Conservation (phyloP, 129 eudicot species). For the Apium graveolens region DNA sequence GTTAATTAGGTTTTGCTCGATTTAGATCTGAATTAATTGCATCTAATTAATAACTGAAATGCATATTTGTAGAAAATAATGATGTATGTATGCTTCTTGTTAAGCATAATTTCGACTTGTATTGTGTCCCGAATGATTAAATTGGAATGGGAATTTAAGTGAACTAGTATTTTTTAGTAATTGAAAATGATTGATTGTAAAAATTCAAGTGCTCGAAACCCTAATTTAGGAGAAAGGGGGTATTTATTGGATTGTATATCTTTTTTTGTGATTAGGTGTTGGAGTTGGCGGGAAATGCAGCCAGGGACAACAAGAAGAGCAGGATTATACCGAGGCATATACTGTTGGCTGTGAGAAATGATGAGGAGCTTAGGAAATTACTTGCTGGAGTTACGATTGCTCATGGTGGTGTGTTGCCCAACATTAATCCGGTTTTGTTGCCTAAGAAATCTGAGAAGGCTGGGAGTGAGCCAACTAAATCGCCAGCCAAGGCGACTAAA, state of each 20-base stretch:
- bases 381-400: conserved; percentile 42
- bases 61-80: not conserved
- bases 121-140: too few species aligned
- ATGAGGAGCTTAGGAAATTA: conserved; percentile 36
- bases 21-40: not conserved
- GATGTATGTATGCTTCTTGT: not conserved
- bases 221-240: not conserved
- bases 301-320: conserved; percentile 42
- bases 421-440: conserved; percentile 36
- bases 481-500: conserved; percentile 35
- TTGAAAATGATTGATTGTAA: not conserved
- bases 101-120: too few species aligned
- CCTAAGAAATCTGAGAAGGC: conserved; percentile 39
- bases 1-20: not conserved
- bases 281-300: conserved; percentile 50
- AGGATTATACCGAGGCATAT: conserved; percentile 41
- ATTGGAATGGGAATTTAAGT: not conserved
- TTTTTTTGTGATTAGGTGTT: conserved; percentile 17
- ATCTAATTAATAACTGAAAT: too few species aligned
- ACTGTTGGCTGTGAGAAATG: conserved; percentile 42
- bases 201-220: not conserved
- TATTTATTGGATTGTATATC: not conserved
- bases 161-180: not conserved
- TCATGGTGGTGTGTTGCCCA: conserved; percentile 39
- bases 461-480: conserved; percentile 24